These are phyloP conservation scores for Pyricularia grisea DNA, from an alignment of 2,329 filamentous ascomycete genomes.

Conservation along the genomic window DNA sequence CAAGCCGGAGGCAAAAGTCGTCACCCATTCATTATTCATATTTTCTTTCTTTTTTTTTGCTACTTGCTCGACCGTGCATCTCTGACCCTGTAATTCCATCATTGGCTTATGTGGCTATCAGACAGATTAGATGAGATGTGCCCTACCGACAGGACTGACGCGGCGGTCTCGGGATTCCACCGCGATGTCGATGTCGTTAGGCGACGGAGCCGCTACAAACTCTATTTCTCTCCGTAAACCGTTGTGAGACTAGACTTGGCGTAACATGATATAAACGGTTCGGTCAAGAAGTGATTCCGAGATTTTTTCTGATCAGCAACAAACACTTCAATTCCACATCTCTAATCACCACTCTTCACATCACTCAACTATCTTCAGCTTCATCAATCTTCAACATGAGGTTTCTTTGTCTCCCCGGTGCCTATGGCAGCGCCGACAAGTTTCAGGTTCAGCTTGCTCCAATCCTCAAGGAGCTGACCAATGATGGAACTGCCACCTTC, in stretches of 20 bases:
- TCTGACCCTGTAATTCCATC: not conserved
- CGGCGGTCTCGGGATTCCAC: not conserved
- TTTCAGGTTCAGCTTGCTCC: slow-evolving; percentile 46
- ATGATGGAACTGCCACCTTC: slow-evolving; percentile 35
- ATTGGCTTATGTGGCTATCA: not conserved
- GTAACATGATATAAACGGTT: not conserved
- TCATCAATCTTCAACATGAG: slow-evolving; percentile 33
- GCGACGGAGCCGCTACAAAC: not conserved
- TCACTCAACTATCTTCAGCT: not conserved
- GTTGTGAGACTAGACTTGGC: not conserved
- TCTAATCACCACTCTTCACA: not conserved
- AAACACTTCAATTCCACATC: not conserved
- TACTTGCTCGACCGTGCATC: not conserved
- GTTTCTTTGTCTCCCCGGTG: slow-evolving; percentile 47
- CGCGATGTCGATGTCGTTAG: not conserved
- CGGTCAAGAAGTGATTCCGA: not conserved
- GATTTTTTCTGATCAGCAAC: not conserved
- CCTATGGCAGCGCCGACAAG: slow-evolving; percentile 49
- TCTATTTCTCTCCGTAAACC: not conserved
- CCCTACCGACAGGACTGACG: not conserved
- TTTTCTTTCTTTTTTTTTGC: not conserved
- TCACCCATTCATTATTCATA: not conserved
- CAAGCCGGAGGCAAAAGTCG: not conserved
- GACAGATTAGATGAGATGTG: not conserved
- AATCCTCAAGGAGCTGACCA: slow-evolving; percentile 36